Conservation (phyloP, 345 rosid genomes). For the Eucalyptus cloeziana region DNA sequence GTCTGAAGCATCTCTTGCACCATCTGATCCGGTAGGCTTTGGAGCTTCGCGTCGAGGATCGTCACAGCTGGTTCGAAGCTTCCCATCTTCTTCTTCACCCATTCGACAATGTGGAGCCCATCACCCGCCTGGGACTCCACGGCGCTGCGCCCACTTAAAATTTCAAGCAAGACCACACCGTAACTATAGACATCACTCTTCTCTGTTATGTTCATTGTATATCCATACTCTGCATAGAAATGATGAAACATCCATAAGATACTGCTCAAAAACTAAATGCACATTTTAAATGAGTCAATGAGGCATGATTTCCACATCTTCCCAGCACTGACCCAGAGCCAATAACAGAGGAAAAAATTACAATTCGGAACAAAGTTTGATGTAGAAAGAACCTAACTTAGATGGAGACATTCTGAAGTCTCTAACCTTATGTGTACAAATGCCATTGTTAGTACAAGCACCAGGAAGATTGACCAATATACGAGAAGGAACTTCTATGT, state of each 20-base stretch:
- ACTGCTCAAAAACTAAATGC: not conserved
- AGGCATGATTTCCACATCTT: not conserved
- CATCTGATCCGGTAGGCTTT: constrained; percentile 76
- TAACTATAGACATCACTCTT: constrained; percentile 94
- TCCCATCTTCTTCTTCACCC: constrained; percentile 98
- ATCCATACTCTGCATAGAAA: constrained; percentile 70
- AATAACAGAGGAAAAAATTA: not conserved
- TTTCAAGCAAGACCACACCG: constrained; percentile 86
- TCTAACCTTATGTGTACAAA: not conserved
- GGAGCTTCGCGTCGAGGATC: constrained; percentile 69
- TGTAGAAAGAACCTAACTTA: not conserved
- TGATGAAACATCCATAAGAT: not conserved
- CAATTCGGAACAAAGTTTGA: not conserved
- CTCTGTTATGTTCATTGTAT: constrained; percentile 91
- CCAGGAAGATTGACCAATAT: not conserved
- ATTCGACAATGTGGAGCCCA: constrained; percentile 83
- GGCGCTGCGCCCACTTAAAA: constrained; percentile 77
- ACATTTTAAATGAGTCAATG: not conserved
- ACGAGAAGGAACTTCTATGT: not conserved
- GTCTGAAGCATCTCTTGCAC: constrained; percentile 97
- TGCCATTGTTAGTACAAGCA: not conserved
- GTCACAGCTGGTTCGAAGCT: constrained; percentile 79
- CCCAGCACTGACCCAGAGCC: not conserved
- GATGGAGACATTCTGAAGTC: not conserved
- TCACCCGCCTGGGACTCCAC: constrained; percentile 59